Evolutionary conservation across 164 flowering plant genomes (phyloP), one percentile per base, ranked within the genome.

Genomic region (Warburgia ugandensis): DNA sequence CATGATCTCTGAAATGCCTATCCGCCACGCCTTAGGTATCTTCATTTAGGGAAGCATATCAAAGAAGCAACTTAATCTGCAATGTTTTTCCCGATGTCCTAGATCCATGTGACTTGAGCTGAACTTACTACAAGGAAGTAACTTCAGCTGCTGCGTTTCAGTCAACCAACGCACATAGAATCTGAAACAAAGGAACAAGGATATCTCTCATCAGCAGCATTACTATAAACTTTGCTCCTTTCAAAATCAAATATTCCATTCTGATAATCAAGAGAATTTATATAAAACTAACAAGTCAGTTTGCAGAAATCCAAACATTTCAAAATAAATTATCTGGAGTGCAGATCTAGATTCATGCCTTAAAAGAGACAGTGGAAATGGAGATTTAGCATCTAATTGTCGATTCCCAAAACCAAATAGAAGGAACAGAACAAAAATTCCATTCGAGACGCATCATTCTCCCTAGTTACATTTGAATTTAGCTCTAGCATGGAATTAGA

Each of bases 1-100:
- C 73, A 84, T 62, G 51, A 75, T 66, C 56, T 79, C 83, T 30
- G 77, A 73, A 63, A 80, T 65, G 75, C 83, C 78, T 52, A 75
- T 45, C 54, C 68, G 78, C 96, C 90, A 80, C 62, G 51, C 78
- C 70, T 69, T 66, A 60, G 65, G 33, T 52, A 75, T 63, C 74
- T 88, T 80, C 89, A 86, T 81, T 51, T 64, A 67, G 32, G 19
- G 9, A 61, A 61, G 43, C 57, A 48, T 77, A 68, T 75, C 60
- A 72, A 44, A 53, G 52, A 46, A 56, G 51, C 35, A 45, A 17
- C 44, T 30, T 31, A 43, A 49, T 14, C 16, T 25, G 13, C 29
- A 23, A 8, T 37, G 9, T 27, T 35, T 50, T 29, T 21, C 22
- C 40, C 35, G 25, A 22, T 19, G 5, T 23, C 28, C 54, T 30